These are phyloP conservation scores for Cladobotryum protrusum DNA, from an alignment of 2,329 filamentous ascomycete genomes.

Conservation along the genomic window DNA sequence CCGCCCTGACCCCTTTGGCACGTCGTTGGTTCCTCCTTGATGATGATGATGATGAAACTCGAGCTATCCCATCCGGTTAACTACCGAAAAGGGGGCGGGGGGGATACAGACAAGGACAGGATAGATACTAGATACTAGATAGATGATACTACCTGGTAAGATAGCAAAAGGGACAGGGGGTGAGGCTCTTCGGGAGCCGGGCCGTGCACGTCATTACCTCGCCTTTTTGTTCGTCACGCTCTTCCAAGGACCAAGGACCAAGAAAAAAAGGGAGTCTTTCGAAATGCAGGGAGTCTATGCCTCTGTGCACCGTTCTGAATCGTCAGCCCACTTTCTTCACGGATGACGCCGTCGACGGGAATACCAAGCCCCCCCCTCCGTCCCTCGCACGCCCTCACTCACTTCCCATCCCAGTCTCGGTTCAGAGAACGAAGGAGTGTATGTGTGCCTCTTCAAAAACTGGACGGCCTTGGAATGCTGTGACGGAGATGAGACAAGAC, in stretches of 20 bases:
- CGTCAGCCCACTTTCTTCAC: neutral
- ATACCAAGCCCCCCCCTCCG: neutral
- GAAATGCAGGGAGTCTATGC: conserved; percentile 4
- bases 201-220: conserved; percentile 12
- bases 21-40: neutral
- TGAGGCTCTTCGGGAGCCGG: conserved; percentile 12
- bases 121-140: no score
- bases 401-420: no score
- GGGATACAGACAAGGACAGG: neutral
- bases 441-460: conserved; percentile 1
- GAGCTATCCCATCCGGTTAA: conserved; percentile 8
- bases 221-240: conserved; percentile 7
- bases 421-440: neutral
- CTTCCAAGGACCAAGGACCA: no score
- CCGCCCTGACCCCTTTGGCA: conserved; percentile 2
- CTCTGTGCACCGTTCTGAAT: conserved; percentile 4
- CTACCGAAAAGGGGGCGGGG: conserved; percentile 11
- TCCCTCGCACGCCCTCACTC: no score
- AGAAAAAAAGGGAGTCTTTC: neutral
- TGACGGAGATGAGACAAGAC: conserved; percentile 1
- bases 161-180: conserved; percentile 1
- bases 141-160: no score
- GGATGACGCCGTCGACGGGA: neutral
- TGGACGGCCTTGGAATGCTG: conserved; percentile 6
- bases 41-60: conserved; percentile 10